These are phyloP conservation scores for Fusarium abutilonis DNA, from an alignment of 2,329 filamentous ascomycete genomes.

Conservation along the genomic window DNA sequence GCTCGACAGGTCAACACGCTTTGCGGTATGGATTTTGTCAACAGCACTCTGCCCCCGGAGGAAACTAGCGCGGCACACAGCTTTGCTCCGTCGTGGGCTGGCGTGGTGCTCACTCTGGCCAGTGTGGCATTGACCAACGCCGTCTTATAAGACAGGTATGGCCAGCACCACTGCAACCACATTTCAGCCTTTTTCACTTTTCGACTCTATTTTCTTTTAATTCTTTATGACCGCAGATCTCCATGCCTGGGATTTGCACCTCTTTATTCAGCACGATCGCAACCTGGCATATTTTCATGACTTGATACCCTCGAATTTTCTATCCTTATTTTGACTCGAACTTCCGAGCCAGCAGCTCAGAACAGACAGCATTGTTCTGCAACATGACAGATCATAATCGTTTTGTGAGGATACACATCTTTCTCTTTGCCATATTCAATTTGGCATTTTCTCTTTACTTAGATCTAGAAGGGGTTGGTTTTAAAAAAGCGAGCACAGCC, in stretches of 20 bases:
- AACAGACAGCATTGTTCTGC: constrained; percentile 16
- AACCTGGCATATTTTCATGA: constrained; percentile 38
- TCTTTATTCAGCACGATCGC: constrained; percentile 35
- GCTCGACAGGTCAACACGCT: constrained; percentile 77
- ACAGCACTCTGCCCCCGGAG: constrained; percentile 60
- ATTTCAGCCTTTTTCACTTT: background rate
- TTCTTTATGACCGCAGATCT: constrained; percentile 29
- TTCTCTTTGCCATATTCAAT: constrained; percentile 5
- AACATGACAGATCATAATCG: constrained; percentile 28
- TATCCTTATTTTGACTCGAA: constrained; percentile 8
- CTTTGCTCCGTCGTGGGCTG: constrained; percentile 34
- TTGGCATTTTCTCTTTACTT: constrained; percentile 13
- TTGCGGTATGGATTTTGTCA: constrained; percentile 68
- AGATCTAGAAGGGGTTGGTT: constrained; percentile 20
- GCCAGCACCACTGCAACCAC: background rate
- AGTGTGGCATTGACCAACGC: constrained; percentile 29
- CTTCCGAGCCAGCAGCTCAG: background rate
- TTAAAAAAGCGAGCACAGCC: constrained; percentile 37
- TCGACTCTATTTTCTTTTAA: constrained; percentile 26
- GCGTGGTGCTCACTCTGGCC: constrained; percentile 26
- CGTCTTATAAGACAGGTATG: constrained; percentile 30
- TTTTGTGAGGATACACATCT: constrained; percentile 1
- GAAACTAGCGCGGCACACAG: constrained; percentile 30
- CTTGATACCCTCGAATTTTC: constrained; percentile 42
- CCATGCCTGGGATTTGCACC: constrained; percentile 10